Conservation (phyloP, 2,329 filamentous ascomycete species). For the Lithohypha guttulata region DNA sequence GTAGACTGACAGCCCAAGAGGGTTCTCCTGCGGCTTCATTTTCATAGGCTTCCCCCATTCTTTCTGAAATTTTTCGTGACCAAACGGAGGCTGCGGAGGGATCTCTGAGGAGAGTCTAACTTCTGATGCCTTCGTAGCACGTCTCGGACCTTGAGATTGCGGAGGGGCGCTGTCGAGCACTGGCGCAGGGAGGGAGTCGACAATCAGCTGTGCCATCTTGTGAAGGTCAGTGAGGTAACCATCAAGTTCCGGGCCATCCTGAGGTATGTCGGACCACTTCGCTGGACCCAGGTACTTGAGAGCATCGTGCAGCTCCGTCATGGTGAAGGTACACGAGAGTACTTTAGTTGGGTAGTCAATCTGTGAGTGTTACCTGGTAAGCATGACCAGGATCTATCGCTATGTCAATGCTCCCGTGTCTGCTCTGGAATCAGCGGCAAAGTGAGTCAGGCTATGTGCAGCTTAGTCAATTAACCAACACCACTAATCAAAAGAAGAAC, state of each 20-base stretch:
- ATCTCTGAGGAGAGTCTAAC: conserved; percentile 44
- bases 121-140: conserved; percentile 40
- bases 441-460: too few species aligned
- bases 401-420: too few species aligned
- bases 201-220: conserved; percentile 55
- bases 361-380: neutral
- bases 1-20: conserved; percentile 64
- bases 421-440: too few species aligned
- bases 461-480: too few species aligned
- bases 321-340: conserved; percentile 22
- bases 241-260: conserved; percentile 38
- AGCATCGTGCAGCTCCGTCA: conserved; percentile 50
- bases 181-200: conserved; percentile 62
- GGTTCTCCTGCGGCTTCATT: conserved; percentile 60
- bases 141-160: conserved; percentile 47
- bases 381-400: too few species aligned
- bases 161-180: conserved; percentile 34
- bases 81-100: conserved; percentile 37
- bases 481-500: too few species aligned
- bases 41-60: conserved; percentile 81
- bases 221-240: conserved; percentile 52
- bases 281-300: conserved; percentile 47
- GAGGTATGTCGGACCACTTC: conserved; percentile 42
- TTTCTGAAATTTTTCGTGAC: conserved; percentile 56
- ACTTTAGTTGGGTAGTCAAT: neutral